Base-by-base conservation (phyloP, 1,284 basidiomycete species). In the Leccinum griseonigrum region DNA sequence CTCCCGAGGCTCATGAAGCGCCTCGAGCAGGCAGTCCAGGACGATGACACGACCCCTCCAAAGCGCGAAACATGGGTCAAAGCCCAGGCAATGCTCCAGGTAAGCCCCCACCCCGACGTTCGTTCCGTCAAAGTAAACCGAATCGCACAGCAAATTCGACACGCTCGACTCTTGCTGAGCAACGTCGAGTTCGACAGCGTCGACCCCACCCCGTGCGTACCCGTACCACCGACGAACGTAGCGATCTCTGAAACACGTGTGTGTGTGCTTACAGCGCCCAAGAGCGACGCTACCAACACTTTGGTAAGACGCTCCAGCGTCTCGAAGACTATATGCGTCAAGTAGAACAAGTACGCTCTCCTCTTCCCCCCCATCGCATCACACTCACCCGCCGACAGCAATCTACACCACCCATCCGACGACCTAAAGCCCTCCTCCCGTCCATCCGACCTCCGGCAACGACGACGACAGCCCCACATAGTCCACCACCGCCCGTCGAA, bases 21-120 rank as follows among this genome's bases (percentile, higher is more conserved):
- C 59, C 78, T 92, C 0, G 86, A 91, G 63, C 84, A 82, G 64
- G 78, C 81, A 3, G 76, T 84, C 0, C 73, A 79, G 6, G 77
- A 79, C 11, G 76, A 79, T 18, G 76, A 83, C 40, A 71, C 71
- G n/a, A 63, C 68, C 26, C 65, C 70, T 1, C 63, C 67, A 54
- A 71, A 73, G n/a, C 69, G 75, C 52, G 70, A 75, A 54, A 74
- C 79, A 1, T 88, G 85, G 85, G 75, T 90, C 46, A 84, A 82
- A 66, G 82, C 83, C 0, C 81, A 84, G 64, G 79, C 79, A 16
- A 79, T 79, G 34, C 68, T 88, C 16, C 85, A 91, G 80, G 90
- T 87, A 52, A 43, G 7, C 32, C 43, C 43, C n/a, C 10, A 46
- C 43, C 34, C 34, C 34, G 13, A 36, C 34, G 34, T 9, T n/a